phyloP scores from a whole-genome alignment of 495 filamentous ascomycete species.

The Trichoderma parareesei region DNA sequence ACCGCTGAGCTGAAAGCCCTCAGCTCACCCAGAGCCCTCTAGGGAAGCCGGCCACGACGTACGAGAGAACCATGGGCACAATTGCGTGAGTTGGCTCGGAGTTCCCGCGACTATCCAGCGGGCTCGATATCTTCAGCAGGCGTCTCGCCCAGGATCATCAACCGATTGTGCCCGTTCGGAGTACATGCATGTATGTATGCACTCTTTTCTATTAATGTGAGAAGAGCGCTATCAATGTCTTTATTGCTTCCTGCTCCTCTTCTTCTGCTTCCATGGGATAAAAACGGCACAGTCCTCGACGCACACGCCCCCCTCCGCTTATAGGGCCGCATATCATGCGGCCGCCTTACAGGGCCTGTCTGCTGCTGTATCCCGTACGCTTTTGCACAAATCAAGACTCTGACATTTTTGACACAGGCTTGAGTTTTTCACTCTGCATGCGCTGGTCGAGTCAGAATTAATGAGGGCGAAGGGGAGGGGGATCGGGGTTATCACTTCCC shows the following conservation, averaged over 20 bases:
- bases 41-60: background rate
- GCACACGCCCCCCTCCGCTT: slow-evolving; percentile 22
- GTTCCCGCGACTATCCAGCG: background rate
- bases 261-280: background rate
- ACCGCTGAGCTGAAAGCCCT: too few species aligned
- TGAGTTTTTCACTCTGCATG: background rate
- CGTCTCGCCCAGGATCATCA: background rate
- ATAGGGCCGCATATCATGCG: slow-evolving; percentile 19
- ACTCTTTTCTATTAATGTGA: background rate
- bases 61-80: background rate
- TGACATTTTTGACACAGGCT: background rate
- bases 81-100: background rate
- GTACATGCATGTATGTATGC: background rate
- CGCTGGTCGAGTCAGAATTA: background rate
- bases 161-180: background rate
- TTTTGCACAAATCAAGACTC: background rate
- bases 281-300: slow-evolving; percentile 6
- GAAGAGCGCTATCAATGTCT: background rate
- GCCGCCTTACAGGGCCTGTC: slow-evolving; percentile 14
- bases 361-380: background rate
- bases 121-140: background rate
- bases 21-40: too few species aligned
- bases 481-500: background rate
- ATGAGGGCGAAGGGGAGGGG: background rate
- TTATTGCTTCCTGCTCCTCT: background rate